Evolutionary conservation across 164 flowering plant species (phyloP), one percentile per base, ranked within the genome.

Genomic region (Vitis amurensis): DNA sequence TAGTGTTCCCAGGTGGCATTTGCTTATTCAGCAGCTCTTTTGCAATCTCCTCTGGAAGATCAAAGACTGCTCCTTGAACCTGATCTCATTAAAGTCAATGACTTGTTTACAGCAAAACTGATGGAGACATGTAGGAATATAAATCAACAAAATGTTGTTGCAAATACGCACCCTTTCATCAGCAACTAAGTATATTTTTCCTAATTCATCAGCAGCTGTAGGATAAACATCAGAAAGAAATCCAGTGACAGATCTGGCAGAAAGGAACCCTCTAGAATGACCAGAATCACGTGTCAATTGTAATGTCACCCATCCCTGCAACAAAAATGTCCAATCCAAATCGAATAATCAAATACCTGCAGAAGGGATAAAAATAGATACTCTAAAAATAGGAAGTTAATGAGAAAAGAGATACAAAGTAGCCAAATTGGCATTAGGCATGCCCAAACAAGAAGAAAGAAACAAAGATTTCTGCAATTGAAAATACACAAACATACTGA

Each of bases 11-110:
- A 58, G 92, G 86, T 11, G 94, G 95, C 27, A 73, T 55, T 73
- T 91, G 82, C 85, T 71, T 88, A 37, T 57, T 80, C 52, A 95
- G 83, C 48, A 95, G 81, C 80, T 90, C 91, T 78, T 88, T 93
- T 8, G 98, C 99, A 71, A 91, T 86, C 79, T 93, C 99, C 82
- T 95, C 97, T 3, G 99, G 99, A 67, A 95, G 88, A 86, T 95
- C 99, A 82, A 95, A 95, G 55, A 95, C 98, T 16, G 99, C 99
- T 37, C 96, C 98, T 79, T 91, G 94, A 69, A 93, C 89, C 99
- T 95, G 84, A 76, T 29, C 75, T 48, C 27, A 67, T 16, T 70
- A 44, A 31, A 53, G 64, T 58, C 49, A 23, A 61, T 50, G 14
- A 67, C 23, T 31, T 49, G 2, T 14, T 19, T 7, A 61, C 29